Percentiles rank a stretch among this genome's conserved stretches.
Evolutionary conservation across 2,329 filamentous ascomycete species (phyloP).

Genomic region (Scedosporium apiospermum): DNA sequence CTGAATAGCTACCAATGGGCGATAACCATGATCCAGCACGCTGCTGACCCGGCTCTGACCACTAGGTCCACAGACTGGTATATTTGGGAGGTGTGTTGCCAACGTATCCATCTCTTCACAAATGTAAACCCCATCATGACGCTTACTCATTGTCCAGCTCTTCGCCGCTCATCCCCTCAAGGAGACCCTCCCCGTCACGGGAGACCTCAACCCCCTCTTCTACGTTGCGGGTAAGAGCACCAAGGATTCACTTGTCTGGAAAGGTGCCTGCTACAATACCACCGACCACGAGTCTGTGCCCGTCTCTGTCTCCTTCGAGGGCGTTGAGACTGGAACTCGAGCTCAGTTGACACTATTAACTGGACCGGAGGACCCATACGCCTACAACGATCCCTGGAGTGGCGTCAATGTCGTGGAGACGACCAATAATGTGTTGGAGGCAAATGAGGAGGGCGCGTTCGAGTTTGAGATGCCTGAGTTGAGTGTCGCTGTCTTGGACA

Average conservation of each 20-base stretch:
- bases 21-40: conserved; percentile 39
- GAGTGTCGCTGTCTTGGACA: conserved; percentile 47
- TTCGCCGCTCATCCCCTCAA: conserved; percentile 35
- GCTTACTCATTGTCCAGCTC: conserved; percentile 19
- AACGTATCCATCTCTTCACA: not conserved
- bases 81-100: conserved; percentile 25
- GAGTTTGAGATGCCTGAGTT: conserved; percentile 42
- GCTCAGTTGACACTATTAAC: conserved; percentile 36
- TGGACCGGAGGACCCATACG: conserved; percentile 31
- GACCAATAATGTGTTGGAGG: conserved; percentile 26
- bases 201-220: conserved; percentile 34
- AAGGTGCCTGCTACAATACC: conserved; percentile 43
- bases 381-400: conserved; percentile 25
- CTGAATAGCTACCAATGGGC: conserved; percentile 42
- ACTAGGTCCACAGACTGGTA: conserved; percentile 41
- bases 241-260: conserved; percentile 34
- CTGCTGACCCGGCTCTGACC: conserved; percentile 36
- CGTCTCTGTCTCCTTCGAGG: conserved; percentile 35
- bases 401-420: conserved; percentile 40
- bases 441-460: conserved; percentile 36
- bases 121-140: not conserved
- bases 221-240: conserved; percentile 39
- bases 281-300: conserved; percentile 33
- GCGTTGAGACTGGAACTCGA: conserved; percentile 25
- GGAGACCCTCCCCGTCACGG: conserved; percentile 33